phyloP scores from a whole-genome alignment of 306 rosid genomes.

The Urtica urens region DNA sequence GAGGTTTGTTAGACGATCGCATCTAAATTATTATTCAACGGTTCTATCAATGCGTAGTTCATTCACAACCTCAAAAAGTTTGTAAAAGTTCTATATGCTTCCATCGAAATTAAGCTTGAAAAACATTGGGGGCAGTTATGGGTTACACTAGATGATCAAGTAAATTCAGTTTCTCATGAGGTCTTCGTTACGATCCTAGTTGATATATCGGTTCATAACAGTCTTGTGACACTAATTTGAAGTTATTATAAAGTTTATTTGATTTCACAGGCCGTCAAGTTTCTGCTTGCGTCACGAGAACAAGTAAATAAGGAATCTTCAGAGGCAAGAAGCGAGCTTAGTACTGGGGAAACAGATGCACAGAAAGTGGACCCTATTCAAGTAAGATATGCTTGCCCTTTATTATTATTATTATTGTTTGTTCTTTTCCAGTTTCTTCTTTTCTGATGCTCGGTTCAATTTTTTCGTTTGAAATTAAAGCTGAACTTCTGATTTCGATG shows the following conservation, averaged over 20 bases:
- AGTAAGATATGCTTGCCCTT: conserved; percentile 37
- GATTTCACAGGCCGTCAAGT: conserved; percentile 76
- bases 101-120: too few species aligned
- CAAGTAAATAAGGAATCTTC: conserved; percentile 24
- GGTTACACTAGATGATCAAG: too few species aligned
- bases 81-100: too few species aligned
- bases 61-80: not conserved
- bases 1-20: conserved; percentile 46
- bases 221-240: too few species aligned
- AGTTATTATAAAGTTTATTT: too few species aligned
- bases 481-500: too few species aligned
- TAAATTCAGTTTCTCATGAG: too few species aligned
- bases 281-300: conserved; percentile 49
- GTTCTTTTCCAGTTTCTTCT: not conserved
- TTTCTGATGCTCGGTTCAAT: not conserved
- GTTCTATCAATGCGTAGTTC: not conserved
- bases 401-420: not conserved
- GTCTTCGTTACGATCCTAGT: too few species aligned
- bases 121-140: too few species aligned
- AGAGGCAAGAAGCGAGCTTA: conserved; percentile 25
- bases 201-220: too few species aligned
- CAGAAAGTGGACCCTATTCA: conserved; percentile 69
- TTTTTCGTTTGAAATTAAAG: not conserved
- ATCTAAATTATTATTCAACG: not conserved
- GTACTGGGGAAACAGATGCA: conserved; percentile 20